These are phyloP conservation scores for Blastobotrys parvus DNA, from an alignment of 805 yeast species.

Conservation along the genomic window DNA sequence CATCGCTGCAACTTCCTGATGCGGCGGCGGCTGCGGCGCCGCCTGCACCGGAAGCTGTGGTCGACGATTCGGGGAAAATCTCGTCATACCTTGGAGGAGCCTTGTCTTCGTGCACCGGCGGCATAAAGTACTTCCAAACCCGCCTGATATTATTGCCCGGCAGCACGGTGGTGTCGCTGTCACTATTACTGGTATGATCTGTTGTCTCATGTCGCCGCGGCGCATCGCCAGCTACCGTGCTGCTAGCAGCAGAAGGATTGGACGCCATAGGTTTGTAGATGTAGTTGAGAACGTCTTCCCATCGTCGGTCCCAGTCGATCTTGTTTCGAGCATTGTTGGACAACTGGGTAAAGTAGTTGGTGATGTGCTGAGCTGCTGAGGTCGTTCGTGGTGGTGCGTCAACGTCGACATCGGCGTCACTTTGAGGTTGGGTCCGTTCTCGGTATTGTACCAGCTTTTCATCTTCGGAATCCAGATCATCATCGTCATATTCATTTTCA, in stretches of 20 bases:
- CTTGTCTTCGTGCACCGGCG: conserved; percentile 1
- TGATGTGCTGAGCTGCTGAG: conserved; percentile 9
- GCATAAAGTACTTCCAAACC: conserved; percentile 10
- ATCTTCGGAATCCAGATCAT: neutral
- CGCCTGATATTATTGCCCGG: conserved; percentile 5
- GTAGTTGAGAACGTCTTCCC: conserved; percentile 17
- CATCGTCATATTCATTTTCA: neutral
- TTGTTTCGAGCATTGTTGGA: neutral
- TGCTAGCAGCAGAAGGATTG: conserved; percentile 10
- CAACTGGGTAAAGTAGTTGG: conserved; percentile 7
- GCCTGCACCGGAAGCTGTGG: neutral
- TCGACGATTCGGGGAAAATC: conserved; percentile 14
- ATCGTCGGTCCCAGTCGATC: neutral
- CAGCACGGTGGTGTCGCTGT: conserved; percentile 14
- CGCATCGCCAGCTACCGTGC: conserved; percentile 13
- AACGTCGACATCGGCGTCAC: too few species aligned
- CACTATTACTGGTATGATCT: conserved; percentile 1
- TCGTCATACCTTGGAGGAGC: conserved; percentile 23
- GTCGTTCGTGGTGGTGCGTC: neutral
- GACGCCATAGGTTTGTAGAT: too few species aligned
- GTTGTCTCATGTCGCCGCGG: conserved; percentile 4
- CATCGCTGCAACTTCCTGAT: too few species aligned
- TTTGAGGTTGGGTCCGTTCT: neutral
- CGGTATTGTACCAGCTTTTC: neutral
- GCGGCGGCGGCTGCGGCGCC: conserved; percentile 8